These are phyloP conservation scores for Acidomyces sp. DNA, from an alignment of 495 filamentous ascomycete species.

Conservation along the genomic window DNA sequence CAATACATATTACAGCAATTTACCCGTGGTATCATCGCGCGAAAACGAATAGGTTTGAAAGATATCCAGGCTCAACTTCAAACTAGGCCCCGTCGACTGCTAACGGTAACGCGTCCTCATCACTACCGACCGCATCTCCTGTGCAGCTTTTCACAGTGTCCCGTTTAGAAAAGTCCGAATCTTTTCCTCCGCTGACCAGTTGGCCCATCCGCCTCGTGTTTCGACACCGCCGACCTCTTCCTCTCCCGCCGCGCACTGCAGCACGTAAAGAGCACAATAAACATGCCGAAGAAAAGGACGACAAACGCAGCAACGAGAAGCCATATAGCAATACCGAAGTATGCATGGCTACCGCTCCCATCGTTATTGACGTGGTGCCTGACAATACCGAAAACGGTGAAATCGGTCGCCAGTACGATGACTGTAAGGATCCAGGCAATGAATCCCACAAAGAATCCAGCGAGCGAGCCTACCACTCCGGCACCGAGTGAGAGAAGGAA, in stretches of 20 bases:
- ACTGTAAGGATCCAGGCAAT: constrained; percentile 43
- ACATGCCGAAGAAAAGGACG: constrained; percentile 37
- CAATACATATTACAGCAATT: too few relatives aligned
- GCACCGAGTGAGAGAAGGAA: constrained; percentile 42
- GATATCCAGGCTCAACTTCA: too few relatives aligned
- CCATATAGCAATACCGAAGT: constrained; percentile 40
- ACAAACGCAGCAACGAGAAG: constrained; percentile 38
- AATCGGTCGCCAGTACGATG: constrained; percentile 43
- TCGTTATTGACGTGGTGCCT: constrained; percentile 36
- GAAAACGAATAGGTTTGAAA: too few relatives aligned
- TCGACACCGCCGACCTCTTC: constrained; percentile 1
- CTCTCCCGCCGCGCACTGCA: constrained; percentile 30
- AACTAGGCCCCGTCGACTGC: too few relatives aligned
- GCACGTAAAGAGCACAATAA: constrained; percentile 47
- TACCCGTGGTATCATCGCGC: too few relatives aligned
- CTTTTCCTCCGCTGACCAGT: constrained; percentile 10
- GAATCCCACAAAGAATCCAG: constrained; percentile 36
- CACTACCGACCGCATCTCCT: too few relatives aligned
- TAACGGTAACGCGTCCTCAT: too few relatives aligned
- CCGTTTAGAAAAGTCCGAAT: constrained; percentile 13
- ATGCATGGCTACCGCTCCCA: constrained; percentile 27
- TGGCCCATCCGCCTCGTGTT: constrained; percentile 1
- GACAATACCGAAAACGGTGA: constrained; percentile 42
- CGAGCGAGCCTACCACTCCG: constrained; percentile 39
- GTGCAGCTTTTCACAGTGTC: not conserved